Conservation (phyloP, 495 filamentous ascomycete genomes). For the Penicillium taxi region DNA sequence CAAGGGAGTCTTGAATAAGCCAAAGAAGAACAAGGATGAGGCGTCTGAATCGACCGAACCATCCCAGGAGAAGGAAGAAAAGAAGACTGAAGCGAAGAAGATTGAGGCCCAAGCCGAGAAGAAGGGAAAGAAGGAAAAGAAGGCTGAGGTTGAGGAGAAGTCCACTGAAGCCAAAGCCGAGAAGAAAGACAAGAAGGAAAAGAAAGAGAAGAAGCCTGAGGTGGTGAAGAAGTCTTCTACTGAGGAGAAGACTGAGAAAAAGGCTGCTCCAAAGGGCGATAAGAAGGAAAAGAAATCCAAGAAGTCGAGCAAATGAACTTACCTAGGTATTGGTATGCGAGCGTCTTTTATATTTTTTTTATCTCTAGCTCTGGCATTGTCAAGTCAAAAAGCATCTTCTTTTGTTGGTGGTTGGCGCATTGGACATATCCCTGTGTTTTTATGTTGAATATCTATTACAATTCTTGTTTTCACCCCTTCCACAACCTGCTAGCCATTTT, state of each 20-base stretch:
- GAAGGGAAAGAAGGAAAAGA: conserved; percentile 17
- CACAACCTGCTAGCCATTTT: too few relatives aligned
- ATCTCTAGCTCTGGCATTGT: conserved; percentile 18
- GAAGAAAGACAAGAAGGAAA: background rate
- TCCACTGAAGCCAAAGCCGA: conserved; percentile 7
- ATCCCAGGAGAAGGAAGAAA: conserved; percentile 1
- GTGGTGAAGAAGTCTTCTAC: background rate
- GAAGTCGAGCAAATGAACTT: conserved; percentile 33
- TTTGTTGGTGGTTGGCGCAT: conserved; percentile 26
- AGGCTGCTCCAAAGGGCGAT: conserved; percentile 3
- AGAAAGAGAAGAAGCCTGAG: conserved; percentile 8
- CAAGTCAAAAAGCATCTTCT: conserved; percentile 27
- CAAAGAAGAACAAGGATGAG: conserved; percentile 24
- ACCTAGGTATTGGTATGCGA: conserved; percentile 8
- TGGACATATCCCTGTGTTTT: conserved; percentile 20
- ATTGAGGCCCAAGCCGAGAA: conserved; percentile 8
- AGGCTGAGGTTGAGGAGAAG: conserved; percentile 14
- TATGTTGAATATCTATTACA: conserved; percentile 7
- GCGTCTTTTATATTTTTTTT: conserved; percentile 19
- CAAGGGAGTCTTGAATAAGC: conserved; percentile 45
- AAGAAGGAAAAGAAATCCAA: conserved; percentile 29
- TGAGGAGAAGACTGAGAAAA: conserved; percentile 1
- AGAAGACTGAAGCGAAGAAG: background rate
- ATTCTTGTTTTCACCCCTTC: too few relatives aligned
- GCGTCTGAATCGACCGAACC: conserved; percentile 1